Base-by-base conservation (phyloP, 2,329 filamentous ascomycete genomes). In the Monilinia fructicola region DNA sequence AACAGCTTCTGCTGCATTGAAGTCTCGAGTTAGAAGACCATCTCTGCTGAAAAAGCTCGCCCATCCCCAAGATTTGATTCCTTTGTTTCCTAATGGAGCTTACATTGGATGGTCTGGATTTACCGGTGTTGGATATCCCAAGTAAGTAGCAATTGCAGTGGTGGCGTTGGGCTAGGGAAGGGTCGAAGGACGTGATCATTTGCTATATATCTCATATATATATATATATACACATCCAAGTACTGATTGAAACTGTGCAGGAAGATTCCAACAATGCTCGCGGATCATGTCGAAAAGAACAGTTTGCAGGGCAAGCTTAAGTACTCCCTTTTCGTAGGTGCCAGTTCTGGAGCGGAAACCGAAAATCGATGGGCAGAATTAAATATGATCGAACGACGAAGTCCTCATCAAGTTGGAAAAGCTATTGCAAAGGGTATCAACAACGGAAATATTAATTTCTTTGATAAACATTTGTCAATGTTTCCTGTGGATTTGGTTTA, bases 401-500 rank as follows among this genome's bases (percentile, higher is more conserved):
- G 87, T 72, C 92, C 92, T 66, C 92, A 96, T 80, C 92, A 96
- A 77, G 92, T 96, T 68, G 92, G 92, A 76, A 96, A 96, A 82
- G 85, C 90, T 67, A 96, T 96, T 71, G 87, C 92, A 68, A 94
- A 92, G 81, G 92, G 92, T 12, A 96, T 96, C 80, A 96, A 96
- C 78, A 87, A 89, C 73, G 92, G 92, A 54, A 84, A 89, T 72
- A 96, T 96, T 80, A 88, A 94, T 70, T 96, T 96, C 79, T 96
- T 96, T 77, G 92, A 96, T 78, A 96, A 96, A 81, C 92, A 96
- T 81, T 78, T 96, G 76, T 93, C 89, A 79, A 96, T 96, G 92
- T 96, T 96, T 77, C 92, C 92, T 4, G 85, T 89, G 50, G 92
- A 96, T 76, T 81, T 96, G 71, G 90, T 94, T 77, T 95, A 95